Evolutionary conservation across 2,329 filamentous ascomycete genomes (phyloP), one percentile per base, ranked within the genome.

Genomic region (Diaporthe citriasiana): DNA sequence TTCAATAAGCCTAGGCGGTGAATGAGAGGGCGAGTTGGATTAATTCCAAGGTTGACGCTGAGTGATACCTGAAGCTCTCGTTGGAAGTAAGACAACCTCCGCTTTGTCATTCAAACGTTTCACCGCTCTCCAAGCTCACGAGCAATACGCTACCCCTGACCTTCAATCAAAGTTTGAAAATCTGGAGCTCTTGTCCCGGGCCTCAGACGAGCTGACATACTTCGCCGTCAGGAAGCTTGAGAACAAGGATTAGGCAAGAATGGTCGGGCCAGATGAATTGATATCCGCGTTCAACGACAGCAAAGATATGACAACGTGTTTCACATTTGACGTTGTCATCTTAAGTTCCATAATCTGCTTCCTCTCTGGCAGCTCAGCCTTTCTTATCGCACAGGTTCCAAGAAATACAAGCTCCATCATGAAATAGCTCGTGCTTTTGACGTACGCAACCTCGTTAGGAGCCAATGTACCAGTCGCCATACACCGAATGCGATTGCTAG

Each of bases 361-460:
- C 63, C 8, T 38, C 63, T 51, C 63, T 35, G 13, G 30, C 8
- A 50, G 63, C 42, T n/a, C 8, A 50, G 63, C 42, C n/a, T 66
- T 66, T 13, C 30, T 66, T 0, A 66, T 66, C 13, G 45, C 63
- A 66, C 63, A 66, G 0, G 63, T 66, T 15, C 63, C 45, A 1
- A 66, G 15, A 25, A 66, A 66, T 9, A 66, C 63, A 51, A 66
- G 63, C 17, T 38, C 63, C 33, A 66, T 40, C 6, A 66, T 17
- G 1, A 66, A 51, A 10, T 45, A 66, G 9, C 35, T 66, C 22
- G 63, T 66, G 2, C 27, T n/a, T 51, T 38, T 66, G 4, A 66
- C 27, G 63, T n/a, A 38, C 27, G 22, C 45, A 27, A 38, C 15
- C 63, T 66, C 63, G 12, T 30, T 19, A 19, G 63, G 63, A 0